These are phyloP conservation scores for Fragaria iinumae DNA, from an alignment of 306 rosid species.

Conservation along the genomic window DNA sequence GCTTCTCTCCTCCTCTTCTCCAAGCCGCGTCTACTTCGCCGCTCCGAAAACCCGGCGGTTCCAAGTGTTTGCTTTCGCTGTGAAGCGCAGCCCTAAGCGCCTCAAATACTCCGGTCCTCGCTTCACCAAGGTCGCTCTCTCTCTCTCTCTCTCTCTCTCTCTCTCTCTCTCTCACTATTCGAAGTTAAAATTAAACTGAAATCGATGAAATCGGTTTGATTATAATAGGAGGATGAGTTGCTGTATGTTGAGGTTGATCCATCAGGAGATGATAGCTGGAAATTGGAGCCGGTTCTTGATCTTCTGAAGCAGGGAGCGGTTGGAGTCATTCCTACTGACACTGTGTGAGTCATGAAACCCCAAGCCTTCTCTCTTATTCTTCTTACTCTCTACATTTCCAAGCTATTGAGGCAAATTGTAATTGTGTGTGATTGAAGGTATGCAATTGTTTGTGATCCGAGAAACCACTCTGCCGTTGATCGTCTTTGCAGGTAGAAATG, in stretches of 20 bases:
- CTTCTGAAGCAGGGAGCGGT: conserved; percentile 84
- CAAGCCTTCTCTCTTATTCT: neutral
- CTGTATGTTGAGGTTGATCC: conserved; percentile 71
- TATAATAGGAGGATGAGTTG: conserved; percentile 64
- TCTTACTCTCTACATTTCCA: neutral
- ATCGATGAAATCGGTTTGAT: neutral
- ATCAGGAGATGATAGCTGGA: conserved; percentile 74
- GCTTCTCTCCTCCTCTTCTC: conserved; percentile 7
- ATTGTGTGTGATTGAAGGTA: conserved; percentile 44
- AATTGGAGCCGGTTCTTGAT: conserved; percentile 63
- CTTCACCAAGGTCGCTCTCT: conserved; percentile 59
- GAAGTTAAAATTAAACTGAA: neutral
- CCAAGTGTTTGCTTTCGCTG: conserved; percentile 42
- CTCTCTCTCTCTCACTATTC: neutral
- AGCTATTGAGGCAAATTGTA: neutral
- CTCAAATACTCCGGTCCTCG: conserved; percentile 79
- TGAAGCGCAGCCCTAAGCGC: conserved; percentile 93
- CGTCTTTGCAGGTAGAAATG: conserved; percentile 74
- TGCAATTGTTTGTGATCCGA: conserved; percentile 80
- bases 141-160: neutral
- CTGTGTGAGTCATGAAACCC: conserved; percentile 43
- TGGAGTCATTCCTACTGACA: conserved; percentile 92
- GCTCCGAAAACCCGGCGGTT: conserved; percentile 28
- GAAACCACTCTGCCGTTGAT: conserved; percentile 75
- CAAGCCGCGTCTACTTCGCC: conserved; percentile 22